phyloP scores from a whole-genome alignment of 1,139 yeast species.

The Kodamaea fungicola region DNA sequence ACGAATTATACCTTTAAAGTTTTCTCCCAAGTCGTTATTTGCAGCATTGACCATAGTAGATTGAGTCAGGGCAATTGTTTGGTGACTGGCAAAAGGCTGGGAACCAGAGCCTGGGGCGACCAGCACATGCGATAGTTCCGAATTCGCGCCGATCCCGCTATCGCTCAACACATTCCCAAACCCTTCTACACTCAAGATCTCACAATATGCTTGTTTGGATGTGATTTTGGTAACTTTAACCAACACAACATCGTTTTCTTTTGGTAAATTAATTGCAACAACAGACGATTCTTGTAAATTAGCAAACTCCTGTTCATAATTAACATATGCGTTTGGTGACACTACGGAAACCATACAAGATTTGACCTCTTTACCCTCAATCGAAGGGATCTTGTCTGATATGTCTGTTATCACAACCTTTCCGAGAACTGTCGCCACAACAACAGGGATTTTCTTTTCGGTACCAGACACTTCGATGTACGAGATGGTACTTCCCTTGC shows the following conservation, averaged over 20 bases:
- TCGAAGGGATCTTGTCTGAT: constrained; percentile 14
- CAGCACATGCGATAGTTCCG: constrained; percentile 40
- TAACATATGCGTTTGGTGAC: constrained; percentile 30
- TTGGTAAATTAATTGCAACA: constrained; percentile 60
- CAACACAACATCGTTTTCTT: constrained; percentile 80
- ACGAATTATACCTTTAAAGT: constrained; percentile 84
- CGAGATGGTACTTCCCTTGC: constrained; percentile 38
- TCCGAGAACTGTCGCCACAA: constrained; percentile 72
- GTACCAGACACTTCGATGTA: constrained; percentile 26
- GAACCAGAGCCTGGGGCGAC: constrained; percentile 52
- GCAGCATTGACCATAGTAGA: constrained; percentile 31
- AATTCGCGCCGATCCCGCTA: constrained; percentile 65
- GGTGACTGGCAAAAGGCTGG: constrained; percentile 36
- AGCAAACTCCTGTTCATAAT: constrained; percentile 23
- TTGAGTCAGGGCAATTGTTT: constrained; percentile 46
- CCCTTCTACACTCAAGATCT: constrained; percentile 76
- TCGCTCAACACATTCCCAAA: constrained; percentile 57
- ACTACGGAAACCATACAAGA: constrained; percentile 30
- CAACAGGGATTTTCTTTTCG: constrained; percentile 35
- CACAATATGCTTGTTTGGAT: constrained; percentile 73
- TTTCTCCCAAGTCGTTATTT: constrained; percentile 78
- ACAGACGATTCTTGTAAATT: constrained; percentile 14
- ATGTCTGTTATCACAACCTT: constrained; percentile 36
- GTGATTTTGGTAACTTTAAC: constrained; percentile 70
- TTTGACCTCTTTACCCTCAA: constrained; percentile 12